Percentiles rank a stretch among this genome's conserved stretches.
These are phyloP conservation scores for Ehretia macrophylla DNA, from an alignment of 257 asterid species.

Conservation along the genomic window DNA sequence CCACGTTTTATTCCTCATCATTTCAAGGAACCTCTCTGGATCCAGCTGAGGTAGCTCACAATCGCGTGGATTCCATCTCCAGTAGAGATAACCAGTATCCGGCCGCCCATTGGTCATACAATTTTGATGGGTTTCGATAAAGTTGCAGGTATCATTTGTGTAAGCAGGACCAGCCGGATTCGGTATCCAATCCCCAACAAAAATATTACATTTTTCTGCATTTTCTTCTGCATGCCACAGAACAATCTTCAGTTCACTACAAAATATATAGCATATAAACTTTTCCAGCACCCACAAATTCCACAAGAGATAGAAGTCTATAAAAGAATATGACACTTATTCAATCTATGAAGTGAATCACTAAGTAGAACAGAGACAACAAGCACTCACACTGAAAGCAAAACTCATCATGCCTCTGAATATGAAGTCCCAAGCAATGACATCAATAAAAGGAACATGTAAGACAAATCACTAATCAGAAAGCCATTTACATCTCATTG, in stretches of 20 bases:
- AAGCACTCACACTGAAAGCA: background rate
- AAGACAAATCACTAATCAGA: too few species aligned
- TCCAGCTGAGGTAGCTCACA: constrained; percentile 53
- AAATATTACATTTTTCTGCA: constrained; percentile 49
- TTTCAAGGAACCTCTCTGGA: constrained; percentile 51
- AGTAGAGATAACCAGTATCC: constrained; percentile 61
- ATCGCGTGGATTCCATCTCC: constrained; percentile 76
- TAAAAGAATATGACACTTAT: too few species aligned
- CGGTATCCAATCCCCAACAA: constrained; percentile 71
- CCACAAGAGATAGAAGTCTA: too few species aligned
- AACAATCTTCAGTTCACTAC: constrained; percentile 6
- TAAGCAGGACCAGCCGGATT: constrained; percentile 55
- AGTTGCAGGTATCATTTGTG: constrained; percentile 57
- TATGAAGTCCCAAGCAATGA: background rate
- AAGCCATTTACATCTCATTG: too few species aligned
- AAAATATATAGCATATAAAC: background rate
- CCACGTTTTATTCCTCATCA: constrained; percentile 64
- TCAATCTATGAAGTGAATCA: too few species aligned
- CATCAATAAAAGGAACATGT: too few species aligned
- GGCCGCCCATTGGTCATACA: constrained; percentile 75
- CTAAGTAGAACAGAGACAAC: too few species aligned
- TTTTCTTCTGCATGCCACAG: constrained; percentile 13
- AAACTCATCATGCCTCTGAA: background rate
- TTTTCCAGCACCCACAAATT: background rate
- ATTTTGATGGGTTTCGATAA: constrained; percentile 63